Percentiles rank a stretch among this genome's conserved stretches.
Evolutionary conservation across 306 rosid species (phyloP).

Genomic region (Leucaena leucocephala): DNA sequence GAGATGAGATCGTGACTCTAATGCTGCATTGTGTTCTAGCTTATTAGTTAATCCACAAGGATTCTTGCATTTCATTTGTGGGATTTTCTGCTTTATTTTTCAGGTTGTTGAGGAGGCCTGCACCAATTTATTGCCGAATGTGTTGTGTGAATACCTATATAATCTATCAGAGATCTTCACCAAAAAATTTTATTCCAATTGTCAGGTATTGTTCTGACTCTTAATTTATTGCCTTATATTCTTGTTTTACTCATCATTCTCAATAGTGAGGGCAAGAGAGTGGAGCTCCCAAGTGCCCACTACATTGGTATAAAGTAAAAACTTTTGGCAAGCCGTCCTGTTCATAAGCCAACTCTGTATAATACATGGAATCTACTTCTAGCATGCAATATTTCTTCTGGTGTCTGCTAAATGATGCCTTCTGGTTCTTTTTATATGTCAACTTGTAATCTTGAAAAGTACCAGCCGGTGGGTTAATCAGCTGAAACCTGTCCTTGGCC

Average conservation of each 20-base stretch:
- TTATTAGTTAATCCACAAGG: constrained; percentile 14
- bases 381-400: not conserved
- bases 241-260: not conserved
- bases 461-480: not conserved
- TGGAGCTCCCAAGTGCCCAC: not conserved
- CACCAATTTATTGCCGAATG: constrained; percentile 77
- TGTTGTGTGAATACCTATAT: constrained; percentile 88
- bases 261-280: not conserved
- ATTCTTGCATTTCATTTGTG: constrained; percentile 10
- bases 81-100: constrained; percentile 25
- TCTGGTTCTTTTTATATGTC: not conserved
- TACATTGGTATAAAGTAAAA: not conserved
- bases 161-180: constrained; percentile 80
- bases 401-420: constrained; percentile 1
- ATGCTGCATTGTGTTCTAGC: not conserved
- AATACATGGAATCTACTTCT: not conserved
- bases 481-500: constrained; percentile 9
- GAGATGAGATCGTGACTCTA: not conserved
- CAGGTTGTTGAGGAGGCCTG: constrained; percentile 95
- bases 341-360: not conserved
- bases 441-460: not conserved
- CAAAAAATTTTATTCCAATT: constrained; percentile 76
- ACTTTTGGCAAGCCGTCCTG: not conserved
- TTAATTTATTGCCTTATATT: constrained; percentile 7
- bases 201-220: constrained; percentile 62